Base-by-base conservation (phyloP, 768 basidiomycete species). In the Suillus alpinus region DNA sequence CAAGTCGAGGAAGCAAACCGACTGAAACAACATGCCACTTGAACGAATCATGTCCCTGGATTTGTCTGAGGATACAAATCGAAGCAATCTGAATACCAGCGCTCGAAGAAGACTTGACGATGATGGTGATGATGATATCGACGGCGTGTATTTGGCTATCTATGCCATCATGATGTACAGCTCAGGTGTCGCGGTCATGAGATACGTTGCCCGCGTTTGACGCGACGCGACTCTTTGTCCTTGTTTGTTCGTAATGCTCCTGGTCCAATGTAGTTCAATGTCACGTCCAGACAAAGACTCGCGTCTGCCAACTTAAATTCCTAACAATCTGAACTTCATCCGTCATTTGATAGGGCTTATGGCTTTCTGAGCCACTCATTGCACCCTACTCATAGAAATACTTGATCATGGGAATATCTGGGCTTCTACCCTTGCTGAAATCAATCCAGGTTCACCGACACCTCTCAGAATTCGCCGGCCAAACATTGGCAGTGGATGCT, bases 401-500 rank as follows among this genome's bases (percentile, higher is more conserved):
- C 16, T 61, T 26, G 29, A 49, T 31, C 23, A 97, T 98, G 96
- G 96, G 96, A 32, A 98, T 98, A 60, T 83, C 87, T 60, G 96
- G 96, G 13, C 82, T 98, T 20, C 77, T 98, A 37, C 92, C 94
- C 36, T 83, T 96, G 29, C 84, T 98, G 63, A 95, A 94, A 80
- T 85, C 92, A 46, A 95, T 97, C 40, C 92, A 95, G 69, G 84
- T 82, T 58, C 84, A 82, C 60, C 84, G 79, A 60, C 88, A 92
- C 66, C 82, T 98, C 58, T 88, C 86, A 3, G 91, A 95, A 59
- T 94, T 89, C 69, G 75, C 84, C 50, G 94, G 92, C 14, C 86
- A 94, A 71, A 92, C 88, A 2, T 76, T 98, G 39, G 96, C 92
- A 0, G 88, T 98, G 43, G 96, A 98, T 77, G 95, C 88, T 44